Conservation (phyloP, 129 eudicot genomes). For the Chrysanthemum seticuspe region DNA sequence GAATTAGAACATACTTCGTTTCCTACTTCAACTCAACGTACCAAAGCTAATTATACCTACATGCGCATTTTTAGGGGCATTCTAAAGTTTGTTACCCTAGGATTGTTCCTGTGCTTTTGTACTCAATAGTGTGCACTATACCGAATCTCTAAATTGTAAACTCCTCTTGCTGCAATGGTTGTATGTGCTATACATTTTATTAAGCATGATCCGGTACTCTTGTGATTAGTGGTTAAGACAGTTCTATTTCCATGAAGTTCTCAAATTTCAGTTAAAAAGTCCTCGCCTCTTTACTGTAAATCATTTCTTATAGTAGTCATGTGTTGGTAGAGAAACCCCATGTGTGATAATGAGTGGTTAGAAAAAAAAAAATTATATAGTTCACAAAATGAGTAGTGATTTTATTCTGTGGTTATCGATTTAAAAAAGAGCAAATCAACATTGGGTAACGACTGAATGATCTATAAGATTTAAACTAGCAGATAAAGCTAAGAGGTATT, state of each 20-base stretch:
- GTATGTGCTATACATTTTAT: too few relatives aligned
- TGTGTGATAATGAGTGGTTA: too few relatives aligned
- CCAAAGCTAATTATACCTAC: not conserved
- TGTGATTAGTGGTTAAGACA: too few relatives aligned
- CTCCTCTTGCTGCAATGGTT: too few relatives aligned
- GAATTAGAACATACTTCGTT: not conserved
- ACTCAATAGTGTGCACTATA: not conserved
- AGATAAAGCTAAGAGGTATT: not conserved
- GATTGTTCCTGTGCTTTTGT: not conserved
- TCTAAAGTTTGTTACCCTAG: not conserved
- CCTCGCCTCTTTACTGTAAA: too few relatives aligned
- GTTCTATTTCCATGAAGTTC: too few relatives aligned
- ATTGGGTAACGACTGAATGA: not conserved
- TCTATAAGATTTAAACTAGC: not conserved
- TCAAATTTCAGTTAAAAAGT: too few relatives aligned
- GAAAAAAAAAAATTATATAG: not conserved
- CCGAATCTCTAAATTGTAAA: not conserved
- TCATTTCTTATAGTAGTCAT: too few relatives aligned
- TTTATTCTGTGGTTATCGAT: constrained; percentile 7
- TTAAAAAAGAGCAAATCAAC: constrained; percentile 6
- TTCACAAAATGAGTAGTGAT: not conserved
- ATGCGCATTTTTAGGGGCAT: not conserved
- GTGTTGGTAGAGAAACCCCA: too few relatives aligned
- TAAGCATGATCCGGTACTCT: too few relatives aligned
- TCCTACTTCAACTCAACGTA: not conserved